Base-by-base conservation (phyloP, 495 filamentous ascomycete species). In the Cryomyces minteri region DNA sequence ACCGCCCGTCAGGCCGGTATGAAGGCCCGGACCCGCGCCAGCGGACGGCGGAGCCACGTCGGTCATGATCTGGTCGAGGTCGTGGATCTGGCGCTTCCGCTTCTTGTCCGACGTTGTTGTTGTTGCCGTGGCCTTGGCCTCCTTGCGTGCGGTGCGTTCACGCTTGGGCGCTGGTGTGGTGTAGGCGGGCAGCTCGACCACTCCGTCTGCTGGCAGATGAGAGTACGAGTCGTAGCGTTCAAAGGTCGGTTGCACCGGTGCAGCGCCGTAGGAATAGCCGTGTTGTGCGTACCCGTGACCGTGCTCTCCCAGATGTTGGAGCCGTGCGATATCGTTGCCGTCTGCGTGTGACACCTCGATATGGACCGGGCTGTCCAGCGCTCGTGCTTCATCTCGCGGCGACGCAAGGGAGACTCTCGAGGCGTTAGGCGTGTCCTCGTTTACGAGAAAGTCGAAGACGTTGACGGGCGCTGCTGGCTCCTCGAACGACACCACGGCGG, bases 361-460 rank as follows among this genome's bases (percentile, higher is more conserved):
- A 12, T 9, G 34, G 1, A 4, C 40, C 9, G 11, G 40, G 28
- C 9, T 29, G 1, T 11, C 8, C 25, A 14, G 11, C n/a, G 40
- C 40, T 8, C 28, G n/a, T 38, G 34, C 12, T 14, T 2, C 34
- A 3, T 10, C 12, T 9, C 3, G 9, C 34, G 9, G 33, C 48
- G 51, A 38, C 49, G 64, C 59, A 0, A 73, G 55, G 39, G 68
- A 64, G 44, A 79, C 66, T 54, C 72, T 76, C 11, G 82, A 83
- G 4, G 76, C 73, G 51, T 80, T 86, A 4, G 84, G 83, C 1
- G 84, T 88, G 34, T 77, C 71, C 32, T 79, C 77, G 36, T 66
- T 63, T 34, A 90, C 80, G 11, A 92, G 65, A 55, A 87, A 94
- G 60, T 94, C 86, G 60, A 94, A 94, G 9, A 94, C 87, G 55